A percentile compares a stretch with the other conserved stretches of the same genome.
These are phyloP conservation scores for Petunia secreta DNA, from an alignment of 257 asterid species.

Conservation along the genomic window DNA sequence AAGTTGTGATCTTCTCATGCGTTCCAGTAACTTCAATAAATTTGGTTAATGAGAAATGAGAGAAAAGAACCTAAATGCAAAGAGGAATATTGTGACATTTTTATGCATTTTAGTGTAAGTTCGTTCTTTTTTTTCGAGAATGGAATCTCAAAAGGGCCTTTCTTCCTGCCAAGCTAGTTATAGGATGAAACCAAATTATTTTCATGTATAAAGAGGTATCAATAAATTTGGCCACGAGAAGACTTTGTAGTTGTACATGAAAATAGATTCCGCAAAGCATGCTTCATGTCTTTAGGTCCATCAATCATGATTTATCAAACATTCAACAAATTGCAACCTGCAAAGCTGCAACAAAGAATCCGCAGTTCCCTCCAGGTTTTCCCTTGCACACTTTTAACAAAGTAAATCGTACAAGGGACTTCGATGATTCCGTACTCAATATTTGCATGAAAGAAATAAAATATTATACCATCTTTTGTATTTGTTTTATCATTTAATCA, in stretches of 20 bases:
- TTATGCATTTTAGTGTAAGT: background rate
- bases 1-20: background rate
- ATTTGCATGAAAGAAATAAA: too few species aligned
- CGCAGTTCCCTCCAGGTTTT: background rate
- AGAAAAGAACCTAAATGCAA: background rate
- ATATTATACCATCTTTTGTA: too few species aligned
- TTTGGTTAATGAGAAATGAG: background rate
- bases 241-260: background rate
- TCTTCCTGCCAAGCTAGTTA: background rate
- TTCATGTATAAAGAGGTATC: background rate
- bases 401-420: too few species aligned
- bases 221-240: background rate
- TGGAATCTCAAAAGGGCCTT: background rate
- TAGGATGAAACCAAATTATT: background rate
- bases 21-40: background rate
- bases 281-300: background rate
- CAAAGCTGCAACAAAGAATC: background rate
- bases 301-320: background rate
- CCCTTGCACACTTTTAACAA: background rate
- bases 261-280: background rate
- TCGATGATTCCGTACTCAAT: too few species aligned
- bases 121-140: background rate
- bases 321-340: slow-evolving; percentile 8
- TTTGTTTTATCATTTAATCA: too few species aligned
- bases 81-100: background rate